Conservation (phyloP, 305 asterid species). For the Solanum hybrid region DNA sequence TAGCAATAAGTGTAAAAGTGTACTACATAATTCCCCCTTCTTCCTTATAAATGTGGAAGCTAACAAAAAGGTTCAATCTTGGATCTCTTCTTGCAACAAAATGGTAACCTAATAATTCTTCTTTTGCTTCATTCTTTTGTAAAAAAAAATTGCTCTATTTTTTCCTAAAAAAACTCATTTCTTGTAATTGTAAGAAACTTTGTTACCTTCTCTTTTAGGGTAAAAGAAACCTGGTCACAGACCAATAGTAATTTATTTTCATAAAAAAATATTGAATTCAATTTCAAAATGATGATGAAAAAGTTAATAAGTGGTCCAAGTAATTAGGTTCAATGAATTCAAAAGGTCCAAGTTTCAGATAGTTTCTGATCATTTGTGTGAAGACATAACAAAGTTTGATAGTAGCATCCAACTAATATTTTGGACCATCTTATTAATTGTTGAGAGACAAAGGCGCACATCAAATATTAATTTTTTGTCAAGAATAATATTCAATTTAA, state of each 20-base stretch:
- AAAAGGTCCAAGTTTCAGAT: neutral
- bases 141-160: neutral
- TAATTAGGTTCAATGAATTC: neutral
- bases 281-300: neutral
- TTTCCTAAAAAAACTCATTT: neutral
- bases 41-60: constrained; percentile 21
- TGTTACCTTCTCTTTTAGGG: constrained; percentile 9
- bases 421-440: constrained; percentile 3
- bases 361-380: neutral
- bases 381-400: constrained; percentile 4
- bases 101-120: constrained; percentile 28
- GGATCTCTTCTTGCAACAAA: constrained; percentile 35
- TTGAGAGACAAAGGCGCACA: neutral
- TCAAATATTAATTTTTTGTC: neutral
- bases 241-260: neutral
- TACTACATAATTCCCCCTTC: constrained; percentile 24
- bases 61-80: constrained; percentile 21
- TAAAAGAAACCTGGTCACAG: constrained; percentile 1
- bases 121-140: constrained; percentile 14
- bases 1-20: neutral
- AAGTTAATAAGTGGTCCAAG: constrained; percentile 1
- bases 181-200: neutral
- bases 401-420: constrained; percentile 2
- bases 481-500: neutral
- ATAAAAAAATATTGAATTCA: neutral